Percentiles rank a stretch among this genome's conserved stretches.
Conservation (phyloP, 768 basidiomycete genomes). For the Tephrocybe sp. region DNA sequence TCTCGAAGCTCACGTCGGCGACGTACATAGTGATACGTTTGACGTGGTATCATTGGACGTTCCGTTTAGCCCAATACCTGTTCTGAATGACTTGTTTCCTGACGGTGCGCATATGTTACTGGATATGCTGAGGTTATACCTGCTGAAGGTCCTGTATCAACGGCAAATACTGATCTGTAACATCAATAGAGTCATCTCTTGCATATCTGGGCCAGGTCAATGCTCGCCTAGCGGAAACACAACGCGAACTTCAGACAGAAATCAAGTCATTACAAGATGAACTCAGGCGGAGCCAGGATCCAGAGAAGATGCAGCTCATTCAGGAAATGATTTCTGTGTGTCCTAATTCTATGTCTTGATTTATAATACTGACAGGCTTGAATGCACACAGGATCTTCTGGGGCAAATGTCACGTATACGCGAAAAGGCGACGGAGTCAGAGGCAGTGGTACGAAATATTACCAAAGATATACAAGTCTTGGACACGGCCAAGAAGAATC, state of each 20-base stretch:
- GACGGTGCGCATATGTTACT: conserved; percentile 50
- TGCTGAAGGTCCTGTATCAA: not conserved
- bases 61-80: conserved; percentile 53
- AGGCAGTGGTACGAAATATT: conserved; percentile 92
- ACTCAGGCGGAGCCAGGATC: conserved; percentile 76
- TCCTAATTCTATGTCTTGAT: not conserved
- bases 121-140: conserved; percentile 10
- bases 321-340: conserved; percentile 95
- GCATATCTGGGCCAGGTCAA: conserved; percentile 71
- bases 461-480: conserved; percentile 95
- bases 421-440: conserved; percentile 95
- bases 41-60: conserved; percentile 47
- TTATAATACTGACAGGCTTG: not conserved
- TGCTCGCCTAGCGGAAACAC: conserved; percentile 63
- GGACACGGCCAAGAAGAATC: conserved; percentile 91
- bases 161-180: conserved; percentile 14
- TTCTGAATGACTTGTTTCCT: conserved; percentile 74
- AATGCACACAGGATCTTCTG: conserved; percentile 82
- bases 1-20: conserved; percentile 48
- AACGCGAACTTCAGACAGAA: conserved; percentile 67
- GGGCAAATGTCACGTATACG: conserved; percentile 95
- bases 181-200: conserved; percentile 66
- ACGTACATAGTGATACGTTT: conserved; percentile 47
- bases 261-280: conserved; percentile 66
- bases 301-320: conserved; percentile 83